Percentiles rank a stretch among this genome's conserved stretches.
Conservation (phyloP, 306 rosid species). For the Alnus glutinosa region DNA sequence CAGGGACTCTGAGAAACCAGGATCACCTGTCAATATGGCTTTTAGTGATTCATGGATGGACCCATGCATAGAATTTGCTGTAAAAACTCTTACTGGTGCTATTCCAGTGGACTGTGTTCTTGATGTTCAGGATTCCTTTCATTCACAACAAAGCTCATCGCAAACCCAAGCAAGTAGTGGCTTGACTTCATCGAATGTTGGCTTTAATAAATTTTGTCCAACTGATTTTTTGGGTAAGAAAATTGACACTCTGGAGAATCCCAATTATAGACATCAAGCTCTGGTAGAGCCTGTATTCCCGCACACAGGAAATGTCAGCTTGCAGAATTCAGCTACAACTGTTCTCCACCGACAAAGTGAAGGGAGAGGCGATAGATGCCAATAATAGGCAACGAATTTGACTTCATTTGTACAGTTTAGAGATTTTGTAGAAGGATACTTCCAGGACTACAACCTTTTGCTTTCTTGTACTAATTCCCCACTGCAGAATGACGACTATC, state of each 20-base stretch:
- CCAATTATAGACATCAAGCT: conserved; percentile 32
- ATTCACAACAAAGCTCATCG: conserved; percentile 51
- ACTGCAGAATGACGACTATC: conserved; percentile 21
- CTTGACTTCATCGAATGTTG: conserved; percentile 31
- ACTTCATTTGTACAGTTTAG: conserved; percentile 39
- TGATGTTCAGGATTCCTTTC: conserved; percentile 44
- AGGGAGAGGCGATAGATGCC: conserved; percentile 43
- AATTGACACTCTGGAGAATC: conserved; percentile 29
- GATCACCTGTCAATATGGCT: conserved; percentile 35
- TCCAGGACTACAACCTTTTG: conserved; percentile 16
- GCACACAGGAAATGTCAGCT: conserved; percentile 29
- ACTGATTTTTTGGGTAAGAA: conserved; percentile 33
- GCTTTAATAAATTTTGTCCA: conserved; percentile 29
- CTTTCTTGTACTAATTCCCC: conserved; percentile 5
- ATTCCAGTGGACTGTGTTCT: conserved; percentile 55
- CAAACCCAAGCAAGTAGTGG: conserved; percentile 31
- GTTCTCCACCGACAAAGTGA: conserved; percentile 32
- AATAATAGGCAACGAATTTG: conserved; percentile 33
- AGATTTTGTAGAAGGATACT: conserved; percentile 21
- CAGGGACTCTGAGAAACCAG: conserved; percentile 33
- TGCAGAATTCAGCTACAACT: conserved; percentile 40
- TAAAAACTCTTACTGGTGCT: conserved; percentile 65
- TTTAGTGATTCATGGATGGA: conserved; percentile 55
- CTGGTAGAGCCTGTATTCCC: conserved; percentile 34
- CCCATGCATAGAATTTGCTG: conserved; percentile 83